Evolutionary conservation across 2,329 filamentous ascomycete species (phyloP), one percentile per base, ranked within the genome.

Genomic region (Trichoderma afroharzianum): DNA sequence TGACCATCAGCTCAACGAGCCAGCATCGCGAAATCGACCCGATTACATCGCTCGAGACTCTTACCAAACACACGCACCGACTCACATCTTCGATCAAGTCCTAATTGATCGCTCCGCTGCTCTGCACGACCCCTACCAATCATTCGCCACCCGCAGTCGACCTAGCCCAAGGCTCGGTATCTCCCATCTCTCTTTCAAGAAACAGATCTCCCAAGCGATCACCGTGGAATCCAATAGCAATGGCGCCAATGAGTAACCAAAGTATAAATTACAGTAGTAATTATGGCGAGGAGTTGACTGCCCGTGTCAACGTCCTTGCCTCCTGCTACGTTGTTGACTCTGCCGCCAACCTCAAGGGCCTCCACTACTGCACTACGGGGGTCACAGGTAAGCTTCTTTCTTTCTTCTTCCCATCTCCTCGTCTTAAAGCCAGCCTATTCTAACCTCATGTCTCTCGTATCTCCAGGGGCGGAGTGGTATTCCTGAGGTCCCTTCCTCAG

Each of bases 301-400:
- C 88, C 78, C 85, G 86, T 82, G 87, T 90, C 85, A 92, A 92
- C 82, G 91, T 96, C 83, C 91, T 95, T 85, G 94, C 95, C 84
- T 95, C 91, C 82, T 97, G 94, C 88, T 98, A 97, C 85, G 86
- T 93, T 78, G 93, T 95, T 82, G 90, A 95, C 83, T 85, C 85
- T 79, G 88, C 90, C 77, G 87, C 90, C 82, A 88, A 86, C 80
- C 88, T 97, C 78, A 91, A 91, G 82, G 93, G 93, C 82, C 92
- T 96, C 85, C 94, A 97, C 87, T 97, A 97, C 90, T 97, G 92
- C 90, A 95, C 94, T 93, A 95, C 93, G 86, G 88, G 90, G 88
- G 92, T 90, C 85, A 88, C 91, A 88, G 92, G 90, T 92, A 87
- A 73, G 87, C 82, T 69, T 24, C 69, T 26, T 12, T 24, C 5